Evolutionary conservation across 2,329 filamentous ascomycete genomes (phyloP).

Genomic region (Myriosclerotinia scirpicola): DNA sequence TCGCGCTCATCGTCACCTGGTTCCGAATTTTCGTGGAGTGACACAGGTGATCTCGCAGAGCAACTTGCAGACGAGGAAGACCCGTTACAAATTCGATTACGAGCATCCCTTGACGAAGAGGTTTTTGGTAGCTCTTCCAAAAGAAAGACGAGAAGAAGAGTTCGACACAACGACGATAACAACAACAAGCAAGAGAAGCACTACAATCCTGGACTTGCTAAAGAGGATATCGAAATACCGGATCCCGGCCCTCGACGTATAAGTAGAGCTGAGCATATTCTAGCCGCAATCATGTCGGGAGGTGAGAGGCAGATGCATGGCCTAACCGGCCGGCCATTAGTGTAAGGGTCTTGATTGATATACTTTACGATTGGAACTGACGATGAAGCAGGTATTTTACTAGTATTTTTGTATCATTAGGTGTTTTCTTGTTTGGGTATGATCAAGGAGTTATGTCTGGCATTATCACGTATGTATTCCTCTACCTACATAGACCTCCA

Average conservation of each 20-base stretch:
- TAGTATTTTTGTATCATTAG: slow-evolving; percentile 83
- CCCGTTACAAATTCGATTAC: slow-evolving; percentile 70
- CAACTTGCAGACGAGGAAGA: slow-evolving; percentile 83
- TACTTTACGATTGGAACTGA: slow-evolving; percentile 23
- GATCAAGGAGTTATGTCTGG: slow-evolving; percentile 88
- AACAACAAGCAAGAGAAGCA: slow-evolving; percentile 46
- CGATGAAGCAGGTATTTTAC: slow-evolving; percentile 74
- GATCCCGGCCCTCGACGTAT: slow-evolving; percentile 62
- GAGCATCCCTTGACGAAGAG: slow-evolving; percentile 63
- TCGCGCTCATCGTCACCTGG: slow-evolving; percentile 57
- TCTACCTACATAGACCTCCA: neutral
- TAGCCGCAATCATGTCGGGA: slow-evolving; percentile 85
- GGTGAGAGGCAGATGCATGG: slow-evolving; percentile 78
- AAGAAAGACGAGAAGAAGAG: slow-evolving; percentile 58
- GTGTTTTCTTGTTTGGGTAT: slow-evolving; percentile 87
- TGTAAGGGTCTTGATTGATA: slow-evolving; percentile 57
- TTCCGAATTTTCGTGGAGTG: slow-evolving; percentile 82
- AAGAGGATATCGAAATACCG: slow-evolving; percentile 83
- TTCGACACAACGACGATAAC: slow-evolving; percentile 60
- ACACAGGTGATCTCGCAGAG: slow-evolving; percentile 92
- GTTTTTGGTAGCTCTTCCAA: slow-evolving; percentile 52
- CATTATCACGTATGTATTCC: slow-evolving; percentile 58
- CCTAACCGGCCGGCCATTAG: slow-evolving; percentile 90
- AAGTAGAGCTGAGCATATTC: slow-evolving; percentile 64
- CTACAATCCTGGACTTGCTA: slow-evolving; percentile 48